phyloP scores from a whole-genome alignment of 495 filamentous ascomycete species.

The Aspergillus coremiiformis region DNA sequence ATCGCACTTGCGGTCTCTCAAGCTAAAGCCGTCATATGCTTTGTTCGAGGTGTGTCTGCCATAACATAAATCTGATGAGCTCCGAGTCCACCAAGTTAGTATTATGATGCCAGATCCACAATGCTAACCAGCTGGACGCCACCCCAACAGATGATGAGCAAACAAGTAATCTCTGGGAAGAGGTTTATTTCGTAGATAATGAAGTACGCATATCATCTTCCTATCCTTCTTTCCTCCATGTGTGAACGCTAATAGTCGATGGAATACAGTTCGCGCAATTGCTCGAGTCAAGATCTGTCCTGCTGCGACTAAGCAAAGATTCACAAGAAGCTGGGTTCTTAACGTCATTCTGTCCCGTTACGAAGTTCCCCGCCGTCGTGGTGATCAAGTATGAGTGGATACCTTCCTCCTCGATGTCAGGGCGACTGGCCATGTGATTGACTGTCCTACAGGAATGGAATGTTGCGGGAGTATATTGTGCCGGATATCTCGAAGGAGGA shows the following conservation, averaged over 20 bases:
- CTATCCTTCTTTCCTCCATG: neutral
- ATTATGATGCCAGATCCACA: no score
- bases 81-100: neutral
- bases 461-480: conserved; percentile 58
- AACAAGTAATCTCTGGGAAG: conserved; percentile 68
- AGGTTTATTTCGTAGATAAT: conserved; percentile 57
- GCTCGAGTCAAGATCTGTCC: conserved; percentile 52
- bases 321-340: conserved; percentile 76
- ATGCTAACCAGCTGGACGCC: conserved; percentile 6
- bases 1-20: conserved; percentile 66
- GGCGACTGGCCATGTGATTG: neutral
- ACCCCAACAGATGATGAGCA: conserved; percentile 50
- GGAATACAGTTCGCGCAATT: conserved; percentile 35
- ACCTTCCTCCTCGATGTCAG: neutral
- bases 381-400: conserved; percentile 56
- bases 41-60: conserved; percentile 51
- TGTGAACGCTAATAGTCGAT: neutral
- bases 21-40: conserved; percentile 58
- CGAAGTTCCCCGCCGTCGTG: conserved; percentile 64
- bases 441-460: conserved; percentile 42
- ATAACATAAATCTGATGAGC: conserved; percentile 7
- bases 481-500: conserved; percentile 51
- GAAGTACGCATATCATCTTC: conserved; percentile 16
- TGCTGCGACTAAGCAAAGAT: conserved; percentile 59
- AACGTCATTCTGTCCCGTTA: conserved; percentile 69